Percentiles rank a stretch among this genome's conserved stretches.
These are phyloP conservation scores for Dacryopinax spathularia DNA, from an alignment of 768 basidiomycete genomes.

Conservation along the genomic window DNA sequence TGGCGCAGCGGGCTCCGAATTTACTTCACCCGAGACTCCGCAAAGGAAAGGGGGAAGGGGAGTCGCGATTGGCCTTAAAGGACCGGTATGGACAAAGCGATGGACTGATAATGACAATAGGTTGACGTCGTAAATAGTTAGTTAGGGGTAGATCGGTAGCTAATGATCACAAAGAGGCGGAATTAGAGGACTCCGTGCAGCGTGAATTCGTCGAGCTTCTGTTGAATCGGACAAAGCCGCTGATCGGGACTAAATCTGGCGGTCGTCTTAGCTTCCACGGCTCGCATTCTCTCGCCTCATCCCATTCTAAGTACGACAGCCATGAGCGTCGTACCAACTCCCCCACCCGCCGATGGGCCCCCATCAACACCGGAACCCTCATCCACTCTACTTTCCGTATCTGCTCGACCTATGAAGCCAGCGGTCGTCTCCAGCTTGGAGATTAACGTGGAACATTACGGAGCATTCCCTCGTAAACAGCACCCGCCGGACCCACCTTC, in stretches of 20 bases:
- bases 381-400: background rate
- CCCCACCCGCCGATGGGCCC: background rate
- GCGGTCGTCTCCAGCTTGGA: background rate
- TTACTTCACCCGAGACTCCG: constrained; percentile 2
- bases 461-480: constrained; percentile 1
- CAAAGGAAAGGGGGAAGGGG: background rate
- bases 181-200: background rate
- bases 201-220: background rate
- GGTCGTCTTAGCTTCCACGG: constrained; percentile 3
- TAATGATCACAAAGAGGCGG: background rate
- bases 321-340: background rate
- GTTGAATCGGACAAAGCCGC: constrained; percentile 2
- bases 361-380: background rate
- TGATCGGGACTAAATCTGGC: constrained; percentile 1
- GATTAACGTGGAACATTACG: constrained; percentile 4
- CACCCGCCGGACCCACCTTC: constrained; percentile 3
- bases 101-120: background rate
- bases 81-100: too few relatives aligned
- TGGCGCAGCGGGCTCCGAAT: constrained; percentile 4
- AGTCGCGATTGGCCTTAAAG: background rate
- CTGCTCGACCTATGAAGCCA: background rate
- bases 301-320: background rate
- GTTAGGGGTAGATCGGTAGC: background rate
- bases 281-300: background rate
- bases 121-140: background rate